Conservation (phyloP, 805 yeast genomes). For the Scheffersomyces ergatensis region DNA sequence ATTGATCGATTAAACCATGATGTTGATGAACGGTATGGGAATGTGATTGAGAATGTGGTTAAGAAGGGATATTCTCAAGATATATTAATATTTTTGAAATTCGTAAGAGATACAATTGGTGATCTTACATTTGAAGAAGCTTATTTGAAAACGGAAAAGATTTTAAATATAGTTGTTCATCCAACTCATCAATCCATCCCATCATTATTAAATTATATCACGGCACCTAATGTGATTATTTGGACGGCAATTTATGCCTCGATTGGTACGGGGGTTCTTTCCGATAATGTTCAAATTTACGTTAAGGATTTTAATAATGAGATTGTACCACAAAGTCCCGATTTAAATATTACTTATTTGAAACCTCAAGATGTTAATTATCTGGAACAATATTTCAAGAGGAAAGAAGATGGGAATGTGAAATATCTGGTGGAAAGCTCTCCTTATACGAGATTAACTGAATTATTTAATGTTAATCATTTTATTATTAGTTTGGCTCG, state of each 20-base stretch:
- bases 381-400: constrained; percentile 40
- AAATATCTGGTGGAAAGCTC: constrained; percentile 28
- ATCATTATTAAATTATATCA: constrained; percentile 76
- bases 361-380: constrained; percentile 45
- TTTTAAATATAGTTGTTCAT: constrained; percentile 80
- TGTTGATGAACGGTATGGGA: constrained; percentile 60
- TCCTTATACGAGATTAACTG: constrained; percentile 87
- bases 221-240: constrained; percentile 88
- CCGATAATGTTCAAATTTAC: constrained; percentile 52
- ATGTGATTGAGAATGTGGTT: constrained; percentile 70
- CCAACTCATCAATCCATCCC: constrained; percentile 74
- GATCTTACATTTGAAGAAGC: constrained; percentile 94
- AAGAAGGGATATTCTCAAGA: constrained; percentile 86
- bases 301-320: constrained; percentile 65
- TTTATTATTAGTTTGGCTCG: constrained; percentile 88
- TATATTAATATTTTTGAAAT: constrained; percentile 72
- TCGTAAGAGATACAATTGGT: constrained; percentile 72
- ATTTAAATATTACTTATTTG: constrained; percentile 42
- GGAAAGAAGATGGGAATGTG: constrained; percentile 10
- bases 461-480: constrained; percentile 91
- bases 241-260: constrained; percentile 90
- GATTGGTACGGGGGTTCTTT: constrained; percentile 67
- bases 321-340: constrained; percentile 47
- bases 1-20: constrained; percentile 49
- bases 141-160: constrained; percentile 70